Conservation (phyloP, 2,329 filamentous ascomycete genomes). For the Monilinia aucupariae region DNA sequence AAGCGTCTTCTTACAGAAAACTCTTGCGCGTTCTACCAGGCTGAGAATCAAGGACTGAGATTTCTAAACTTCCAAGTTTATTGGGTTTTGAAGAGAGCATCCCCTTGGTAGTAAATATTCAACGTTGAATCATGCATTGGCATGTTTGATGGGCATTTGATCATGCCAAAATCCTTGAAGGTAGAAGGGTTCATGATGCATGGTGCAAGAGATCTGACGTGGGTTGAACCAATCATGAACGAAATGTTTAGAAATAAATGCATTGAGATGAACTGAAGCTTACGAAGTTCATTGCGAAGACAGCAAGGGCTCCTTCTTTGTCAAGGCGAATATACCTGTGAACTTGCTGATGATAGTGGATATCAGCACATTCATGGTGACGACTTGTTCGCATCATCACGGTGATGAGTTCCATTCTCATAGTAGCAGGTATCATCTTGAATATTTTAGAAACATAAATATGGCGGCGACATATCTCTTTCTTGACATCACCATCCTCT, state of each 20-base stretch:
- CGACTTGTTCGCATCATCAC: not conserved
- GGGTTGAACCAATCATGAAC: not conserved
- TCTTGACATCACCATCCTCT: not conserved
- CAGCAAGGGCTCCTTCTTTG: not conserved
- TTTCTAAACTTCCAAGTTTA: not conserved
- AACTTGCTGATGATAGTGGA: not conserved
- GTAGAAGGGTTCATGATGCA: not conserved
- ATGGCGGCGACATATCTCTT: not conserved
- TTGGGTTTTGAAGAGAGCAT: not conserved
- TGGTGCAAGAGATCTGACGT: not conserved
- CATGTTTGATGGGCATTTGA: not conserved
- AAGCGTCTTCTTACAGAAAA: not conserved
- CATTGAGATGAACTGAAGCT: constrained; percentile 2
- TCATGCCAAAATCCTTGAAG: not conserved
- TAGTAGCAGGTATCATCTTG: not conserved
- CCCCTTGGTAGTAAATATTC: not conserved
- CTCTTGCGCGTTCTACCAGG: not conserved
- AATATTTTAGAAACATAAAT: not conserved
- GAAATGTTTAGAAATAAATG: not conserved
- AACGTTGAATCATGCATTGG: not conserved
- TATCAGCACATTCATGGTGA: not conserved
- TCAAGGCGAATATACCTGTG: not conserved
- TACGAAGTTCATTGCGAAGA: constrained; percentile 13
- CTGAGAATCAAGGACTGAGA: not conserved
- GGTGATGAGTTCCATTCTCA: not conserved